Evolutionary conservation across 2,329 filamentous ascomycete species (phyloP).

Genomic region (Fusarium denticulatum): DNA sequence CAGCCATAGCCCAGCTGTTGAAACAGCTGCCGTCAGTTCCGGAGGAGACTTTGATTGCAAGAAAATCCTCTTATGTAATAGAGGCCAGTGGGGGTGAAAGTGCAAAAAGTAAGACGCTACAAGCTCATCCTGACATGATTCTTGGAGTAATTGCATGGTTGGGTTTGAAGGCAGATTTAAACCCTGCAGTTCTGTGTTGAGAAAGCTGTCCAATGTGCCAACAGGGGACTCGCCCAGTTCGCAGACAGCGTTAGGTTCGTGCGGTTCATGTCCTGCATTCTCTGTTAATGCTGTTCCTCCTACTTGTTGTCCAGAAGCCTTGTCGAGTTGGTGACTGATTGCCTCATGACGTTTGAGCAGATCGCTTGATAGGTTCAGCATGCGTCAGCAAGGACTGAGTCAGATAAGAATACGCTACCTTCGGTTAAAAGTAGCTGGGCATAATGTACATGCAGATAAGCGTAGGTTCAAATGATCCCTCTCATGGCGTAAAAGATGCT

Average conservation of each 20-base stretch:
- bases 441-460: not conserved
- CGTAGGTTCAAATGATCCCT: not conserved
- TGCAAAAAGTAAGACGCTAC: not conserved
- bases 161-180: not conserved
- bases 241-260: not conserved
- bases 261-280: accelerated
- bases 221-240: not conserved
- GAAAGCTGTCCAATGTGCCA: accelerated
- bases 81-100: not conserved
- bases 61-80: not conserved
- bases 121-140: not conserved
- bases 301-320: not conserved
- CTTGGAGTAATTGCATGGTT: not conserved
- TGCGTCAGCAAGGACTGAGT: accelerated
- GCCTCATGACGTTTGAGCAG: not conserved
- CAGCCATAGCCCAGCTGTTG: not conserved
- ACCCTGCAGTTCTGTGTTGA: not conserved
- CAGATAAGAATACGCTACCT: not conserved
- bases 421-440: not conserved
- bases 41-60: not conserved
- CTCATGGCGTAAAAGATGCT: not conserved
- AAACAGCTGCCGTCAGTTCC: not conserved
- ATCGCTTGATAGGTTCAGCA: not conserved
- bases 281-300: accelerated
- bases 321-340: not conserved